Evolutionary conservation across 2,329 filamentous ascomycete species (phyloP).

Genomic region (Pseudogymnoascus sp.): DNA sequence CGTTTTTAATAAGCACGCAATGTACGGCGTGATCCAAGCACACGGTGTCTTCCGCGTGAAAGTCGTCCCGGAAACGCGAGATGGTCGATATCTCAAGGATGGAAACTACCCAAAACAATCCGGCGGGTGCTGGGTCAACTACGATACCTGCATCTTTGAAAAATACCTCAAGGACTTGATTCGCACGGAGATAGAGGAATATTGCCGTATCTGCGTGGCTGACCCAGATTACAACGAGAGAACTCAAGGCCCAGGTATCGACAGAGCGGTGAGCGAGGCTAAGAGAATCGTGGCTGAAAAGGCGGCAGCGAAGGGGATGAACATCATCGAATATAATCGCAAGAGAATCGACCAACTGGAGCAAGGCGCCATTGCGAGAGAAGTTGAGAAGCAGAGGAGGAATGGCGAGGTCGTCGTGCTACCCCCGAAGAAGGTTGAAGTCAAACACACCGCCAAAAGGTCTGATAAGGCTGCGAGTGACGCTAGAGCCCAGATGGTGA

Average conservation of each 20-base stretch:
- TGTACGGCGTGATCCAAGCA: constrained; percentile 52
- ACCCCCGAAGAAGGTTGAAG: not conserved
- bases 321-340: not conserved
- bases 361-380: not conserved
- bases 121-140: constrained; percentile 53
- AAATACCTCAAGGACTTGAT: constrained; percentile 43
- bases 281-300: constrained; percentile 10
- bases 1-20: constrained; percentile 47
- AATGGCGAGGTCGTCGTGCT: not conserved
- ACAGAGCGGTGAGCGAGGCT: constrained; percentile 10
- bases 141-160: constrained; percentile 52
- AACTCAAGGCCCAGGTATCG: constrained; percentile 20
- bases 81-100: constrained; percentile 43
- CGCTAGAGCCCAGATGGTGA: not conserved
- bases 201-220: constrained; percentile 50
- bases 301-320: not conserved
- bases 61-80: constrained; percentile 49
- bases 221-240: constrained; percentile 47
- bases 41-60: constrained; percentile 60
- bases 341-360: not conserved
- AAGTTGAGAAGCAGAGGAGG: not conserved
- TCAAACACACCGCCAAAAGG: not conserved
- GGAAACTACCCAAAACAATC: constrained; percentile 53
- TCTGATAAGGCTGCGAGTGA: not conserved
- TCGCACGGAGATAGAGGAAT: constrained; percentile 53